These are phyloP conservation scores for Candolleomyces aberdarensis DNA, from an alignment of 768 basidiomycete species.

Conservation along the genomic window DNA sequence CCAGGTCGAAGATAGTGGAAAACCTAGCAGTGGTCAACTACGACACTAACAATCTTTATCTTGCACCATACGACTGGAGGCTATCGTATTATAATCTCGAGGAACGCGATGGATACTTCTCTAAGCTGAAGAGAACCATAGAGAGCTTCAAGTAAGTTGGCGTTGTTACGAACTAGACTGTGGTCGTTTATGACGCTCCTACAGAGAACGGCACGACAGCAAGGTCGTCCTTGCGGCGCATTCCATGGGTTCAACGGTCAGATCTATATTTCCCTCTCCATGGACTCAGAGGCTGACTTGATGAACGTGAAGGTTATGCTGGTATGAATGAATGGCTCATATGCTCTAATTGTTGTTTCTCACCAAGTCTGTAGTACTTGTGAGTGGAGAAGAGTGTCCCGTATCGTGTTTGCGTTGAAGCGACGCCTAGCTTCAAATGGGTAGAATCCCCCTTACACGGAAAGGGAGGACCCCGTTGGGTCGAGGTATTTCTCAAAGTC, in stretches of 20 bases:
- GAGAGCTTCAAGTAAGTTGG: slow-evolving; percentile 68
- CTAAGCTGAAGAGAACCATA: slow-evolving; percentile 73
- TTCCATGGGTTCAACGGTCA: slow-evolving; percentile 81
- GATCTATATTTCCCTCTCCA: slow-evolving; percentile 17
- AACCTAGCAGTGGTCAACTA: slow-evolving; percentile 93
- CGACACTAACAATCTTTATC: slow-evolving; percentile 83
- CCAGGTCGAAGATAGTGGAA: slow-evolving; percentile 87
- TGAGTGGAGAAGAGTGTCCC: slow-evolving; percentile 34
- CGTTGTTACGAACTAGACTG: neutral
- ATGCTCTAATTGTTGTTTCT: slow-evolving; percentile 5
- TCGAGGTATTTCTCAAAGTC: slow-evolving; percentile 58
- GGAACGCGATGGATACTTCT: slow-evolving; percentile 87
- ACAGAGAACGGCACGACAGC: slow-evolving; percentile 63
- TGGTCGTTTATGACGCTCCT: neutral
- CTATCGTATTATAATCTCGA: slow-evolving; percentile 88
- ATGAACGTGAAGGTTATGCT: slow-evolving; percentile 39
- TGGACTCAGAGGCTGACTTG: neutral
- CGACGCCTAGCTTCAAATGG: slow-evolving; percentile 78
- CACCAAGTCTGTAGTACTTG: slow-evolving; percentile 67
- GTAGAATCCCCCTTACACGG: slow-evolving; percentile 86
- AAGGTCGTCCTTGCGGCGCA: slow-evolving; percentile 85
- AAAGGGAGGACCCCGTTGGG: slow-evolving; percentile 83
- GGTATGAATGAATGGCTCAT: slow-evolving; percentile 25
- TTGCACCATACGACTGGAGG: slow-evolving; percentile 91
- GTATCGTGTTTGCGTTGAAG: neutral